Conservation (phyloP, 345 rosid species). For the Zanthoxylum bungeanum region DNA sequence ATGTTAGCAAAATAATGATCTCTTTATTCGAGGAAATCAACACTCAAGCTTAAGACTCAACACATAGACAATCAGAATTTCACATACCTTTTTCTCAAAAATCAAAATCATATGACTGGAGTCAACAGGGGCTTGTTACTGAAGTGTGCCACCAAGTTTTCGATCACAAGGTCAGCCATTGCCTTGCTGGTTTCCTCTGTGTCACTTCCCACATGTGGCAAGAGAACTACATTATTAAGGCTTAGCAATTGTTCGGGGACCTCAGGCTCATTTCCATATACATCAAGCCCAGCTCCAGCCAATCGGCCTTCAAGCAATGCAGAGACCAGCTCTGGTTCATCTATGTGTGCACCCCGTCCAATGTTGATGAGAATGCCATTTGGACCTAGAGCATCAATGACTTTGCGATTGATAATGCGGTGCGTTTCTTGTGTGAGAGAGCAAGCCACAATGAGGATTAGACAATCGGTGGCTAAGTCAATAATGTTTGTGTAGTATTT, state of each 20-base stretch:
- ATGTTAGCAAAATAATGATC: background rate
- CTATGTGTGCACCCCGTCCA: constrained; percentile 52
- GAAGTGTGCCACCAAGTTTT: constrained; percentile 45
- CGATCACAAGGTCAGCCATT: constrained; percentile 48
- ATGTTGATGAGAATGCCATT: constrained; percentile 61
- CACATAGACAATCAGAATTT: background rate
- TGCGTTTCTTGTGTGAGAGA: constrained; percentile 47
- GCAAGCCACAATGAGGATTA: constrained; percentile 57
- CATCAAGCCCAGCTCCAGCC: constrained; percentile 63
- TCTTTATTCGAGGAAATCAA: background rate
- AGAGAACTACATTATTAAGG: constrained; percentile 52
- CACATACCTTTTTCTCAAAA: background rate
- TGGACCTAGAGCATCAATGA: constrained; percentile 61
- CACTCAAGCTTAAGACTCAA: background rate
- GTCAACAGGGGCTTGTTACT: constrained; percentile 32
- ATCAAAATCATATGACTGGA: constrained; percentile 21
- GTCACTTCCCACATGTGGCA: constrained; percentile 60
- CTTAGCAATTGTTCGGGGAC: constrained; percentile 47
- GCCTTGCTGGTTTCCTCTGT: constrained; percentile 43
- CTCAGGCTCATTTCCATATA: constrained; percentile 52
- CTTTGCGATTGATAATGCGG: constrained; percentile 40
- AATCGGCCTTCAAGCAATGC: constrained; percentile 60
- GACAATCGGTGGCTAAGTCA: constrained; percentile 47
- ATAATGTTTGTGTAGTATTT: constrained; percentile 37
- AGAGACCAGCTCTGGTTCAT: constrained; percentile 57